Base-by-base conservation (phyloP, 2,329 filamentous ascomycete genomes). In the Claviceps paspali region DNA sequence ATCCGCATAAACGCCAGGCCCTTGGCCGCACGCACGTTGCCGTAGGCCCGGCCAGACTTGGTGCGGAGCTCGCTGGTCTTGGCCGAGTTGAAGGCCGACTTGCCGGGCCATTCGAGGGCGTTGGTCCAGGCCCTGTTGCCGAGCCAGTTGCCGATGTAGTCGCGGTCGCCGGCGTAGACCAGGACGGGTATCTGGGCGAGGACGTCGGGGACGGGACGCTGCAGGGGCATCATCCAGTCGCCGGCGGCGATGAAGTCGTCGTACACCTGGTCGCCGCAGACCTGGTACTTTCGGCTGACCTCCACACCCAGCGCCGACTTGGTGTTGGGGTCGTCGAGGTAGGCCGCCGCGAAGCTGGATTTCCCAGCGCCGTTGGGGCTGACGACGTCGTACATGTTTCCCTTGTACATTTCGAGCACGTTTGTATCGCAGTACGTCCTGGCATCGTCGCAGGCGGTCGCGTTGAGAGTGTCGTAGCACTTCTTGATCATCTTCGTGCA, bases 141-240 rank as follows among this genome's bases (percentile, higher is more conserved):
- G 47, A 98, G 82, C 87, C 87, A 95, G 75, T 96, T 95, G 79
- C 84, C 76, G 60, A 91, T 91, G 63, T 77, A 88, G 61, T 88
- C 82, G 35, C 81, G 80, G 51, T 88, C 82, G 53, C 83, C 83
- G 41, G 82, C 88, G 53, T 96, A 98, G 67, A 98, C 79, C 43
- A 96, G 72, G 39, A 96, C 82, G 27, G 88, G 88, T 45, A 98
- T 92, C 68, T 95, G 64, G 64, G 88, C 76, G 41, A 98, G 75
- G 37, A 96, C 66, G 36, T 71, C 75, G 27, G 87, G 87, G 5
- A 96, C 81, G 22, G 94, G 72, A 43, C 79, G 80, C 68, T 95
- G 85, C 76, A 81, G 94, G 33, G 91, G 88, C 70, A 91, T 79
- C 82, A 95, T 95, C 88, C 88, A 96, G 64, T 98, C 91, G 54